phyloP scores from a whole-genome alignment of 352 stramenopile genomes.

The Phytophthora melonis region DNA sequence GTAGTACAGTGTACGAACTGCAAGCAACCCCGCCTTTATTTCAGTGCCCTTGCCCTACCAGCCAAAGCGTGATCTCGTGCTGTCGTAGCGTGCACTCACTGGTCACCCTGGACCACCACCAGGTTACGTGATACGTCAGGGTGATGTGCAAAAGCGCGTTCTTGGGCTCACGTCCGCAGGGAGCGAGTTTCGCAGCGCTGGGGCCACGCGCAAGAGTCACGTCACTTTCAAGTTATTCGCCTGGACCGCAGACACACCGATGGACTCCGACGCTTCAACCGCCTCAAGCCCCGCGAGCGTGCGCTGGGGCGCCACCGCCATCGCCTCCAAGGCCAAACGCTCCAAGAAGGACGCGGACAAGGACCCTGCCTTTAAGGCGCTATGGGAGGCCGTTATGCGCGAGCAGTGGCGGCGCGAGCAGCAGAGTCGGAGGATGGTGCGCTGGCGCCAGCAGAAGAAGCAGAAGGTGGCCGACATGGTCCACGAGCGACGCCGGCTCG shows the following conservation, averaged over 20 bases:
- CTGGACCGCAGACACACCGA: background rate
- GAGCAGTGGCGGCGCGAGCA: slow-evolving; percentile 5
- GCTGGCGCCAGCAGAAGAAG: slow-evolving; percentile 4
- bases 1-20: background rate
- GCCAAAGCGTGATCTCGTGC: background rate
- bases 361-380: background rate
- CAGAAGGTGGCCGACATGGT: background rate
- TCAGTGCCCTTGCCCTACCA: background rate
- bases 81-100: background rate
- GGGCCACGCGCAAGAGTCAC: background rate
- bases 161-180: background rate
- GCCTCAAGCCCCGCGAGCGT: background rate
- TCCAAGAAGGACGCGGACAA: background rate
- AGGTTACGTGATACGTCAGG: background rate
- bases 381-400: slow-evolving; percentile 28
- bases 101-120: background rate
- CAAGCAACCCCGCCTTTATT: background rate
- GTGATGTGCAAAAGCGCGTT: background rate
- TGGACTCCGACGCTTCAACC: background rate
- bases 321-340: background rate
- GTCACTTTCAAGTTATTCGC: slow-evolving; percentile 1
- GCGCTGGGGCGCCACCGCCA: background rate
- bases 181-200: background rate
- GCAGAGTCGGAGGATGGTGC: slow-evolving; percentile 1
- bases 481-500: background rate